phyloP scores from a whole-genome alignment of 345 rosid genomes.

The Syzygium jambos region DNA sequence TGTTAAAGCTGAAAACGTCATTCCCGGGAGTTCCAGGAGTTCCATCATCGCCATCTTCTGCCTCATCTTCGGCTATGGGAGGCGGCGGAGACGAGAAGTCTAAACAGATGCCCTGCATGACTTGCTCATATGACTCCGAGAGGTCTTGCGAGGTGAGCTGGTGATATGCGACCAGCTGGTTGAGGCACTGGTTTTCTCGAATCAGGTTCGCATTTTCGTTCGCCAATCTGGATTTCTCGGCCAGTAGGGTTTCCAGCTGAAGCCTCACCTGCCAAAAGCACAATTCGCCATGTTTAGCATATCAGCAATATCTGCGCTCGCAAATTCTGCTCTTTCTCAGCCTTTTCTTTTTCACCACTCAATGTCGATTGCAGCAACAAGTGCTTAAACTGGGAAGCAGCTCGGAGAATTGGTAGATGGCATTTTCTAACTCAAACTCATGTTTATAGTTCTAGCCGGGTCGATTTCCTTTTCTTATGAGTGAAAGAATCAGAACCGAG shows the following conservation, averaged over 20 bases:
- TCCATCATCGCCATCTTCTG: slow-evolving; percentile 12
- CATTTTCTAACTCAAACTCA: background rate
- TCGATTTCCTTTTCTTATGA: background rate
- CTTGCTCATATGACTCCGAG: slow-evolving; percentile 66
- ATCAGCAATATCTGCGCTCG: background rate
- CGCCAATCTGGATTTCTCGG: slow-evolving; percentile 83
- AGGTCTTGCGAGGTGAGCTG: slow-evolving; percentile 74
- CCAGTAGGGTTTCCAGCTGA: slow-evolving; percentile 81
- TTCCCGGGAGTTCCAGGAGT: background rate
- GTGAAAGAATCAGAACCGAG: background rate
- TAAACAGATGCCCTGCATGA: slow-evolving; percentile 50
- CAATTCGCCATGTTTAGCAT: background rate
- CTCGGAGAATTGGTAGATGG: no score
- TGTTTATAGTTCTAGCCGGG: background rate
- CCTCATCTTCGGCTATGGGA: slow-evolving; percentile 11
- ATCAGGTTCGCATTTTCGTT: slow-evolving; percentile 70
- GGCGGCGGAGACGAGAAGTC: slow-evolving; percentile 74
- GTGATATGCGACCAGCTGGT: slow-evolving; percentile 79
- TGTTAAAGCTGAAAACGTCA: slow-evolving; percentile 11
- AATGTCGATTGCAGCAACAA: background rate
- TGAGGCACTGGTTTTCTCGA: slow-evolving; percentile 88
- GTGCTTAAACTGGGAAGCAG: background rate
- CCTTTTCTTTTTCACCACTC: background rate
- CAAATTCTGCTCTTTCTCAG: background rate
- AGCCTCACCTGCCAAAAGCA: slow-evolving; percentile 59